Conservation (phyloP, 495 filamentous ascomycete species). For the Lasiosphaeria hispida region DNA sequence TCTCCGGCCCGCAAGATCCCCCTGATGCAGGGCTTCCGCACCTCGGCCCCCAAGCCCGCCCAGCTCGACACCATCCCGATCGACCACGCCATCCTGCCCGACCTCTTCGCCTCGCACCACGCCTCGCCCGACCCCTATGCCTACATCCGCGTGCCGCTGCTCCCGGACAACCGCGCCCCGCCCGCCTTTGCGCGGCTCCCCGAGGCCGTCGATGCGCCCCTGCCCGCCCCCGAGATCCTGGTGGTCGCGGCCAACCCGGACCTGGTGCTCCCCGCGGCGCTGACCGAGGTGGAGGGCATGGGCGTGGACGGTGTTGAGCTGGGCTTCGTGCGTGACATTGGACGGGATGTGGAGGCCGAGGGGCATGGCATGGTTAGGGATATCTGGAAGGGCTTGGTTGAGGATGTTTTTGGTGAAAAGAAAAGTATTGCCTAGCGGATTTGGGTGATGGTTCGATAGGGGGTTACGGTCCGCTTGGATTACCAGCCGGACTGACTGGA, state of each 20-base stretch:
- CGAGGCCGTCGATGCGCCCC: slow-evolving; percentile 36
- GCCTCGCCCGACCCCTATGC: slow-evolving; percentile 33
- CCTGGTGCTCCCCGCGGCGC: slow-evolving; percentile 37
- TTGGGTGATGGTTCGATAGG: no score
- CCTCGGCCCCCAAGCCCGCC: slow-evolving; percentile 34
- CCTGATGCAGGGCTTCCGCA: slow-evolving; percentile 51
- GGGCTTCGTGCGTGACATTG: slow-evolving; percentile 39
- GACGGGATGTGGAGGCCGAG: slow-evolving; percentile 21
- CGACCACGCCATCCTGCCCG: slow-evolving; percentile 43
- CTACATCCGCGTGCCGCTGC: slow-evolving; percentile 43
- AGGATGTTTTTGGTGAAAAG: slow-evolving; percentile 39
- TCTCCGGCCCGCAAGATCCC: slow-evolving; percentile 30
- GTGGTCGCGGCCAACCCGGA: slow-evolving; percentile 47
- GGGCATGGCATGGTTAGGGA: slow-evolving; percentile 39
- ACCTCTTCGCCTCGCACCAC: slow-evolving; percentile 30
- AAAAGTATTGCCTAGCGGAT: neutral
- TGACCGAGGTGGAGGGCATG: slow-evolving; percentile 47
- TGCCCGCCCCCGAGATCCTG: slow-evolving; percentile 34
- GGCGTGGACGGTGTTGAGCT: slow-evolving; percentile 49
- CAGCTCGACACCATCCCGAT: slow-evolving; percentile 28
- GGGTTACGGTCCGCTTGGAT: no score
- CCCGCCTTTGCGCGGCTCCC: slow-evolving; percentile 14
- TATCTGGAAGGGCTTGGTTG: slow-evolving; percentile 46
- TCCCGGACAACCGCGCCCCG: slow-evolving; percentile 41
- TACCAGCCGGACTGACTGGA: no score